Evolutionary conservation across 2,329 filamentous ascomycete species (phyloP).

Genomic region (Boeremia lycopersici): DNA sequence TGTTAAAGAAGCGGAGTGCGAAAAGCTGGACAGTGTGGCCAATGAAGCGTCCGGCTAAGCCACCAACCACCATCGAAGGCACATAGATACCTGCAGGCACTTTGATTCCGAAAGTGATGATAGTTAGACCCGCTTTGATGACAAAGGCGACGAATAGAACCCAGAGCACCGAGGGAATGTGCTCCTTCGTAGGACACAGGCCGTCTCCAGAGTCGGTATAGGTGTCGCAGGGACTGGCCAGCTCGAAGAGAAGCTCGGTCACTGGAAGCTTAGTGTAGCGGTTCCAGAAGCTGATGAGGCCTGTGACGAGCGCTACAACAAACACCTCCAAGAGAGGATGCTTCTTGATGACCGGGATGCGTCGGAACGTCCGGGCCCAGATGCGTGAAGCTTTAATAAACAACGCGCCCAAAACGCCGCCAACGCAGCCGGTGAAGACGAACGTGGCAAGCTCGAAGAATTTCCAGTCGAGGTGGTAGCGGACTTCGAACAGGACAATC

Average conservation of each 20-base stretch:
- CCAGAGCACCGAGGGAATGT: slow-evolving; percentile 78
- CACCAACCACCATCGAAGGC: slow-evolving; percentile 97
- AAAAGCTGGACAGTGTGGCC: slow-evolving; percentile 85
- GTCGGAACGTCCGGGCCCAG: slow-evolving; percentile 89
- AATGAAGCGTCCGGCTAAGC: slow-evolving; percentile 84
- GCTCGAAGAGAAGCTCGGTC: slow-evolving; percentile 85
- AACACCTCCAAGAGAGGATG: slow-evolving; percentile 87
- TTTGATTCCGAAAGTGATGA: slow-evolving; percentile 94
- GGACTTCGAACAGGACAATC: slow-evolving; percentile 94
- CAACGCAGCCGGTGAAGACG: slow-evolving; percentile 82
- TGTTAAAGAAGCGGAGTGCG: slow-evolving; percentile 74
- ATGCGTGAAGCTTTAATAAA: slow-evolving; percentile 95
- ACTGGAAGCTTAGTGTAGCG: slow-evolving; percentile 86
- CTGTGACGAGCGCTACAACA: slow-evolving; percentile 84
- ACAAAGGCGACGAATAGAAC: slow-evolving; percentile 79
- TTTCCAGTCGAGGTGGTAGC: slow-evolving; percentile 89
- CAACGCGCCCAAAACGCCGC: slow-evolving; percentile 82
- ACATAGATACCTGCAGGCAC: slow-evolving; percentile 97
- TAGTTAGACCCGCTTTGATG: slow-evolving; percentile 86
- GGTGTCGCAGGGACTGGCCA: slow-evolving; percentile 84
- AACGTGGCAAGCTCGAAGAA: slow-evolving; percentile 90
- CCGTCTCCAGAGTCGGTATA: slow-evolving; percentile 71
- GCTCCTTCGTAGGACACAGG: slow-evolving; percentile 75
- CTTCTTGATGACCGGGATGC: slow-evolving; percentile 77
- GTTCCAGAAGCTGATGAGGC: slow-evolving; percentile 91